Evolutionary conservation across 75 land plant genomes (phyloP), one percentile per base, ranked within the genome.

Genomic region (Azolla pinnata): DNA sequence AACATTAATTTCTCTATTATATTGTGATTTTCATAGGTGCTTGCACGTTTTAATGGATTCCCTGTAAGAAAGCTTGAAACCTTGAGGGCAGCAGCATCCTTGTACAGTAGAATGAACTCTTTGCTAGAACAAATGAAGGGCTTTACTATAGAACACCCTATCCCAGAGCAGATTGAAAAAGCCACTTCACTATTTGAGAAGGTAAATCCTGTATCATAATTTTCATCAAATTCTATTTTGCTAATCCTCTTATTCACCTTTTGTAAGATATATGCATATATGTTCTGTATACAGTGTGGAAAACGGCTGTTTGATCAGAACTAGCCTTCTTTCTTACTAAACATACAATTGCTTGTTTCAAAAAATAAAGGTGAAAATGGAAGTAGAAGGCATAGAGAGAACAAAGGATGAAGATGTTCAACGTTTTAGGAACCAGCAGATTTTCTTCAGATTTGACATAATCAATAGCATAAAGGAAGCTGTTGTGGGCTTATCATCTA

Each of bases 371-470:
- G 62, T 80, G 52, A 83, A 77, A 60, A 56, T 23, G 30, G 86
- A 80, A 46, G 26, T 80, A 4, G 86, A 83, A 55, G 62, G 51
- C 29, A 12, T 80, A 23, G 86, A 83, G 25, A 30, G 86, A 9
- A 77, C 65, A 27, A 80, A 83, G 60, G 86, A 83, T 61, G 83
- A 83, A 67, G 86, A 83, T 21, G 24, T 54, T 9, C 80, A 77
- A 66, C 58, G 54, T 40, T 77, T 83, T 32, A 48, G 70, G 57
- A 63, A 61, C 19, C 77, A 83, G 16, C 70, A 74, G 12, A 83
- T 83, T 60, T 31, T 31, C 27, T 83, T 83, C 21, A 79, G 80
- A 56, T 80, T 80, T 61, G 38, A 50, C 27, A 48, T 77, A 33
- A 42, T 83, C 4, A 26, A 47, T 19, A 33, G 62, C 1, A 80